Evolutionary conservation across 345 rosid genomes (phyloP).

Genomic region (Erysimum cheiranthoides): DNA sequence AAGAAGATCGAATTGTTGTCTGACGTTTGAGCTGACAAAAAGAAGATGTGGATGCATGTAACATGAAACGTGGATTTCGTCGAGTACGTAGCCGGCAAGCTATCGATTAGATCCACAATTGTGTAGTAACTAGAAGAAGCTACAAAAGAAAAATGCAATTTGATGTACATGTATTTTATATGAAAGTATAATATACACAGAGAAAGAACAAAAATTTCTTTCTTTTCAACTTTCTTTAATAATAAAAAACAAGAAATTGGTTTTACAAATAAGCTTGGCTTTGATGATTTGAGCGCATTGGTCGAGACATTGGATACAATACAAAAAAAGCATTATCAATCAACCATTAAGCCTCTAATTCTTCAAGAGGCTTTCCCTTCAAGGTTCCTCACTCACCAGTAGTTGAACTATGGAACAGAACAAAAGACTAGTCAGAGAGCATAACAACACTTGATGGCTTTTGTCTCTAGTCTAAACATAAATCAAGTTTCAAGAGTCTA

Average conservation of each 20-base stretch:
- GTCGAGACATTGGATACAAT: constrained; percentile 24
- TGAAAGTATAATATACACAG: constrained; percentile 27
- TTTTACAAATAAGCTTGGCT: constrained; percentile 31
- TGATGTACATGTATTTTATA: constrained; percentile 16
- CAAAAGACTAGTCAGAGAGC: constrained; percentile 2
- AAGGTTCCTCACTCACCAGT: constrained; percentile 33
- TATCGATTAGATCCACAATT: too few relatives aligned
- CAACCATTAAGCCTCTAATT: constrained; percentile 21
- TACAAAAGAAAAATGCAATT: not conserved
- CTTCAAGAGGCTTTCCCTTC: constrained; percentile 34
- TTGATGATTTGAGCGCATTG: constrained; percentile 31
- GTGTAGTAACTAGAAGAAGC: constrained; percentile 9
- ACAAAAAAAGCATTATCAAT: constrained; percentile 31
- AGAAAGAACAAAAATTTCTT: constrained; percentile 33
- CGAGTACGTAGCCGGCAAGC: too few relatives aligned
- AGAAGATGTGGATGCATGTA: too few relatives aligned
- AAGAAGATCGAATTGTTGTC: too few relatives aligned
- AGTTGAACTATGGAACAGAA: constrained; percentile 38
- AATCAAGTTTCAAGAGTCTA: not conserved
- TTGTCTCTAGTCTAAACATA: constrained; percentile 19
- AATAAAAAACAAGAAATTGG: constrained; percentile 34
- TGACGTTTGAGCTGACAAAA: too few relatives aligned
- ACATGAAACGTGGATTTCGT: too few relatives aligned
- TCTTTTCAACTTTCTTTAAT: constrained; percentile 33
- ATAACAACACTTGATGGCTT: constrained; percentile 18